Base-by-base conservation (phyloP, 768 basidiomycete species). In the Leccinellum rugosiceps region DNA sequence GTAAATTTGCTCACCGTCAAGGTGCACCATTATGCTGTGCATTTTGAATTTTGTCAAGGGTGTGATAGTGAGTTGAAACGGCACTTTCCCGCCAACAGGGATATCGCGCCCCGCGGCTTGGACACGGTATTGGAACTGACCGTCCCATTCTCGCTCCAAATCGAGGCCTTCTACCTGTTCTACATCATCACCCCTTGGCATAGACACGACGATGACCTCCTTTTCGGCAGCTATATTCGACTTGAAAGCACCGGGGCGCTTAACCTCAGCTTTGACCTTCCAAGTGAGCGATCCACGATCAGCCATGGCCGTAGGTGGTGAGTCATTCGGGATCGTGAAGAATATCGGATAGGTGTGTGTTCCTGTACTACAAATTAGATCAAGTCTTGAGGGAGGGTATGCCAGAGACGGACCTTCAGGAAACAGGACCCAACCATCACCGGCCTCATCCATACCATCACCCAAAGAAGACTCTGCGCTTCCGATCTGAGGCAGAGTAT, bases 331-430 rank as follows among this genome's bases (percentile, higher is more conserved):
- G 54, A 99, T 86, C n/a, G 86, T 78, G 70, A 98, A 94, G 13
- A 90, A 90, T 66, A 99, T 90, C 3, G 96, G 96, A 72, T 93
- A 98, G n/a, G 88, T 92, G 69, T 98, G 97, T 5, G 85, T 89
- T 19, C 94, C 94, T 91, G 63, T 28, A 57, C 23, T 41, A 11
- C 34, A n/a, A 19, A 26, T 96, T 93, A 15, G 89, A 88, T 63
- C 31, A 58, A 17, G 13, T 13, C 5, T 26, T 25, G 26, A 52
- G 23, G 50, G 23, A 52, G 31, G 41, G 32, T 26, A 23, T 47
- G 23, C 71, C 77, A 38, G 35, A 41, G 19, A 50, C 62, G 17
- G 52, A 89, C 94, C 94, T 76, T 89, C 86, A 64, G 86, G 84
- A 71, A 96, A 96, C 70, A 95, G 88, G 67, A 88, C 87, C 92